phyloP scores from a whole-genome alignment of 2,329 filamentous ascomycete genomes.

The Aspergillus fumigatus region DNA sequence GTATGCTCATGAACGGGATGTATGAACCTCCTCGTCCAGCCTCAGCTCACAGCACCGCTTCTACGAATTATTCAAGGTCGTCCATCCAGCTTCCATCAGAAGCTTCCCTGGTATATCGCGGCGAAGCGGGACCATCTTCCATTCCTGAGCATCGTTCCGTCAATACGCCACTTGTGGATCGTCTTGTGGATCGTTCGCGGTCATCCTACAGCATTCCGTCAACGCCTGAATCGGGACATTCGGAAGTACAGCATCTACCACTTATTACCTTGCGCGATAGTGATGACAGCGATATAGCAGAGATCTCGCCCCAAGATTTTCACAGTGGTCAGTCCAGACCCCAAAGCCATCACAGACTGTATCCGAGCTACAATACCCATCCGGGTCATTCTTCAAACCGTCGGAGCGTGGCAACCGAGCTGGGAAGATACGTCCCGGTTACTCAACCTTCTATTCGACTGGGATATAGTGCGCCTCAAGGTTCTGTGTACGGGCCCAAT shows the following conservation, averaged over 20 bases:
- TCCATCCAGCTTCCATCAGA: conserved; percentile 3
- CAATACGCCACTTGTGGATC: neutral
- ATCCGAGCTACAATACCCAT: neutral
- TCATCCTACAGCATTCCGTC: neutral
- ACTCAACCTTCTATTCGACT: neutral
- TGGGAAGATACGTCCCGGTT: neutral
- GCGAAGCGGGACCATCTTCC: neutral
- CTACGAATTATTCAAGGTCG: conserved; percentile 3
- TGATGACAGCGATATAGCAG: conserved; percentile 32
- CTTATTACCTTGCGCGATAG: conserved; percentile 10
- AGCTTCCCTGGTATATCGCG: neutral
- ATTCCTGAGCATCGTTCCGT: neutral
- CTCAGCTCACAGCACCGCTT: conserved; percentile 5
- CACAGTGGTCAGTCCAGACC: neutral
- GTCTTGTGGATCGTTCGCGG: neutral
- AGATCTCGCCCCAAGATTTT: conserved; percentile 24
- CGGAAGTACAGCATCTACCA: conserved; percentile 1
- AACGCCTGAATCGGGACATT: neutral
- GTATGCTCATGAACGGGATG: conserved; percentile 31
- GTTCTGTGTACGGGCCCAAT: conserved; percentile 11
- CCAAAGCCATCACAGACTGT: neutral
- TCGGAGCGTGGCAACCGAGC: neutral
- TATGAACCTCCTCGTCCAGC: conserved; percentile 11
- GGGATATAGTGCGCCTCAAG: neutral
- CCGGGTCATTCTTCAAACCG: neutral